These are phyloP conservation scores for Epichloe bromicola DNA, from an alignment of 2,329 filamentous ascomycete species.

Conservation along the genomic window DNA sequence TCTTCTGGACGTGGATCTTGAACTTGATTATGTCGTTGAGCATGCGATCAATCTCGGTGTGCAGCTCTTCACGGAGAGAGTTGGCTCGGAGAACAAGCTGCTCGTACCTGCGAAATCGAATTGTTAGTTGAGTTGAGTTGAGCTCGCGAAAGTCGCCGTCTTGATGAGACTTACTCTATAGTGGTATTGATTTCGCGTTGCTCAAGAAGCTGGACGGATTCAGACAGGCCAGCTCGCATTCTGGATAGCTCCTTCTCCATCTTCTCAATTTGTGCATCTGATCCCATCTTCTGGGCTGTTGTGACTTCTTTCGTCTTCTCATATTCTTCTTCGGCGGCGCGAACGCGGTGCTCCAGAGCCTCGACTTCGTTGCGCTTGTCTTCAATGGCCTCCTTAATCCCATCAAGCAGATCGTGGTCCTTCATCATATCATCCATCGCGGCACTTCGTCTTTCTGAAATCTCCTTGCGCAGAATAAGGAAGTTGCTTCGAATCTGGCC, in stretches of 20 bases:
- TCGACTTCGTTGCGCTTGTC: constrained; percentile 91
- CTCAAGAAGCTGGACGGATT: constrained; percentile 83
- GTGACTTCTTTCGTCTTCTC: constrained; percentile 83
- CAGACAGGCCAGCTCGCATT: constrained; percentile 72
- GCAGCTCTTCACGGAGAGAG: constrained; percentile 85
- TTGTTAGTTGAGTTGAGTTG: constrained; percentile 2
- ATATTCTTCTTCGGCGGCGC: constrained; percentile 83
- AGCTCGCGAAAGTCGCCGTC: not conserved
- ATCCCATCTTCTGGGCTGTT: constrained; percentile 73
- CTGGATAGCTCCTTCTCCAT: constrained; percentile 97
- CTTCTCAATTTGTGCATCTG: constrained; percentile 91
- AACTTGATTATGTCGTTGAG: constrained; percentile 96
- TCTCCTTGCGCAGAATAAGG: constrained; percentile 67
- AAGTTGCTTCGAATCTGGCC: constrained; percentile 72
- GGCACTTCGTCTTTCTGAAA: constrained; percentile 73
- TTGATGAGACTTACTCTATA: constrained; percentile 57
- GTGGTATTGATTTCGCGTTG: constrained; percentile 94
- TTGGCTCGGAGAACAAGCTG: constrained; percentile 78
- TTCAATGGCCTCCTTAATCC: constrained; percentile 92
- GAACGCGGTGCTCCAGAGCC: constrained; percentile 74
- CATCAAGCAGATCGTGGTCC: constrained; percentile 84
- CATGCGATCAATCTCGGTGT: constrained; percentile 92
- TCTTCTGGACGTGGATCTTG: constrained; percentile 93
- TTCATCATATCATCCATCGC: constrained; percentile 88
- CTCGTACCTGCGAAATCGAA: constrained; percentile 53